Evolutionary conservation across 176 grass and related monocot species (phyloP), one percentile per base, ranked within the genome.

Genomic region (Hordeum marinum): DNA sequence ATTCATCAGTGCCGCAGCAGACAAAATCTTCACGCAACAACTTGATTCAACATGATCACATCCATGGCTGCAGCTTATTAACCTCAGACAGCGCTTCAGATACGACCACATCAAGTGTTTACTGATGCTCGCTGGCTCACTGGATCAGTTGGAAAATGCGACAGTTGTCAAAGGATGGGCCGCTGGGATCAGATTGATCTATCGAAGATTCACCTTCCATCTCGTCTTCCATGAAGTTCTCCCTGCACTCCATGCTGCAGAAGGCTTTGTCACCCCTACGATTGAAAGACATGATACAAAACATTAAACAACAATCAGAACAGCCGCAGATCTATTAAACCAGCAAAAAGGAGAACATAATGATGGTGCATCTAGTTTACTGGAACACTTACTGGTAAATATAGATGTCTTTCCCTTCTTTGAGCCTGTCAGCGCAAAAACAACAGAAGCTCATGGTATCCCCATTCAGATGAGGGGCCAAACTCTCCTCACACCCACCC

Each of bases 11-110:
- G 85, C 52, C 24, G 18, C 79, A 81, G 43, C 57, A 26, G n/a
- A 87, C 84, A 92, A 90, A 90, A 80, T 90, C 78, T 95, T 64
- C 85, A 77, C 52, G 64, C 62, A 83, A 93, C 40, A 89, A 77
- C 85, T 77, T 50, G 27, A 68, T 82, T 82, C 63, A 88, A 71
- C 78, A 90, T 46, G 85, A 43, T 89, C 91, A 88, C 77, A 91
- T 73, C 92, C 91, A 88, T 85, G 89, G 94, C 94, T 93, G 91
- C 94, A 83, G 71, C 84, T 91, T 87, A 96, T 89, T 89, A 89
- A 93, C 89, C 88, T 90, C 85, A 80, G 80, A 90, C 94, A 96
- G 94, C 94, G 72, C 94, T 87, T 91, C 85, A 85, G 86, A 89
- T 84, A 83, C 31, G 77, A 92, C 63, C 80, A 68, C 64, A 70